Conservation (phyloP, 768 basidiomycete genomes). For the Cystoderma amianthinum region DNA sequence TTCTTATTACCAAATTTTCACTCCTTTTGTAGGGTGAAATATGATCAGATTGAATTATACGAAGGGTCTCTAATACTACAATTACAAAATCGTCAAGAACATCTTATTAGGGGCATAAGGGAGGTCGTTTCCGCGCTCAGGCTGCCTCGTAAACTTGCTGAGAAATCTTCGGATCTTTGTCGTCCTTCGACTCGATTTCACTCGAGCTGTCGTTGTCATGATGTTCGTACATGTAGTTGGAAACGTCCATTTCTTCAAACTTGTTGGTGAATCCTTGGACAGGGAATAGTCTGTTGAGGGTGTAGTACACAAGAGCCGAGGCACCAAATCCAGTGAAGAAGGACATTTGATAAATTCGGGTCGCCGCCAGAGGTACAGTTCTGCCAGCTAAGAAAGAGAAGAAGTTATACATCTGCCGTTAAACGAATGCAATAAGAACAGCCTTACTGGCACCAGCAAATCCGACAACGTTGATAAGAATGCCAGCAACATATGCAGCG, state of each 20-base stretch:
- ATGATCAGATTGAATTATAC: too few species aligned
- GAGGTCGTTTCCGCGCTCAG: too few species aligned
- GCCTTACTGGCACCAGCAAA: constrained; percentile 68
- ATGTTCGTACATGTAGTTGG: constrained; percentile 13
- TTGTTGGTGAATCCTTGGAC: constrained; percentile 36
- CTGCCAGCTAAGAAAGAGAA: constrained; percentile 35
- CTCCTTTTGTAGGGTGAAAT: too few species aligned
- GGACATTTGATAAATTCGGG: constrained; percentile 67
- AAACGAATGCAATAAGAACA: too few species aligned
- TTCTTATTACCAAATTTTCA: too few species aligned
- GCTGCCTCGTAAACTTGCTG: too few species aligned
- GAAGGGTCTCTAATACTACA: too few species aligned
- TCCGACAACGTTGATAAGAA: constrained; percentile 77
- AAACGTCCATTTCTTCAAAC: constrained; percentile 58
- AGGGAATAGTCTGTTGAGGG: constrained; percentile 55
- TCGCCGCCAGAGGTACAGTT: constrained; percentile 59
- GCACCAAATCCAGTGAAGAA: constrained; percentile 83
- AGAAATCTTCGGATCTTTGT: too few species aligned
- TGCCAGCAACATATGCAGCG: constrained; percentile 62
- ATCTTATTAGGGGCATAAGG: too few species aligned
- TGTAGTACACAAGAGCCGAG: constrained; percentile 56
- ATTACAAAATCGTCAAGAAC: too few species aligned
- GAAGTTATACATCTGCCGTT: background rate
- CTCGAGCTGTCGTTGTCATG: constrained; percentile 8
- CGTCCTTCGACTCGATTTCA: background rate